Percentiles rank a stretch among this genome's conserved stretches.
Evolutionary conservation across 306 rosid genomes (phyloP).

Genomic region (Carpinus viminea): DNA sequence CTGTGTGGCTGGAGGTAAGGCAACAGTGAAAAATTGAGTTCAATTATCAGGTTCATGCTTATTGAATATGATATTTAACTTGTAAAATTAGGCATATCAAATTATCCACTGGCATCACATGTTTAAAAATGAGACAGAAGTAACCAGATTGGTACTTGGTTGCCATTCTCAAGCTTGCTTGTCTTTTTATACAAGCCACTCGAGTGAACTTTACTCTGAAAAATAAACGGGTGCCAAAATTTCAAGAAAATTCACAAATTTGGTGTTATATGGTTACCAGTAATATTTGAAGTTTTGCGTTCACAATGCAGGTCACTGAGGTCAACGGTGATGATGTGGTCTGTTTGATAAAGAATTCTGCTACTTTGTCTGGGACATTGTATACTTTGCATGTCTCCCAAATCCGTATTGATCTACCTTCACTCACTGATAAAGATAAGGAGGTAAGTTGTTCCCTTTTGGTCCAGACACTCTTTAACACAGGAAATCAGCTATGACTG

Average conservation of each 20-base stretch:
- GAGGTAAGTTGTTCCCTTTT: constrained; percentile 34
- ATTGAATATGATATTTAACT: neutral
- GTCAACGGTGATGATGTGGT: constrained; percentile 51
- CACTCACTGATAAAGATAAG: constrained; percentile 53
- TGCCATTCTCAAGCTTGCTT: neutral
- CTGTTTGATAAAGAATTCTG: constrained; percentile 51
- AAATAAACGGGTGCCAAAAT: neutral
- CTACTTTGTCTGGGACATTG: constrained; percentile 47
- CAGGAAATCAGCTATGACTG: neutral
- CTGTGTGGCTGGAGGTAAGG: constrained; percentile 56
- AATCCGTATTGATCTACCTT: constrained; percentile 53
- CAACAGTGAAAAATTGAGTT: neutral
- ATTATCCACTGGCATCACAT: constrained; percentile 5
- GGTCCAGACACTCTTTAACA: neutral
- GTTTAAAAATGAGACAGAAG: neutral
- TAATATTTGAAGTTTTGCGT: neutral
- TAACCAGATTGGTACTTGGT: neutral
- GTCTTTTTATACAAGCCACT: neutral
- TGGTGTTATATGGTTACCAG: neutral
- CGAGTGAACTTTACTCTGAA: neutral
- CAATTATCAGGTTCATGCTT: constrained; percentile 1
- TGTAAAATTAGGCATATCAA: neutral
- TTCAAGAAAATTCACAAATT: neutral
- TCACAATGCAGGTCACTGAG: constrained; percentile 44
- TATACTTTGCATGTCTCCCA: constrained; percentile 55